phyloP scores from a whole-genome alignment of 176 grass and related monocot species.

The Juncus effusus region DNA sequence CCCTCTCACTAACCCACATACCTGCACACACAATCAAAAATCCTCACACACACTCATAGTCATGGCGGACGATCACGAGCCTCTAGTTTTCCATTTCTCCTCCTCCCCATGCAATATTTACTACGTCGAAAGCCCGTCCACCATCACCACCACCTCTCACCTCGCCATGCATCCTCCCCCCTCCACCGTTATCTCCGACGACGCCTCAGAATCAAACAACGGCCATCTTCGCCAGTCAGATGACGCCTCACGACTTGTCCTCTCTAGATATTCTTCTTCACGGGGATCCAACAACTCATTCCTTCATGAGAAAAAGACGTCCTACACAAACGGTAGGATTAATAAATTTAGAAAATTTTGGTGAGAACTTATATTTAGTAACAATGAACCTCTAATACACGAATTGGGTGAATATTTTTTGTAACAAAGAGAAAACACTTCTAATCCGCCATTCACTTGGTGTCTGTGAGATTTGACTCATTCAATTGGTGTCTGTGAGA shows the following conservation, averaged over 20 bases:
- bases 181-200: slow-evolving; percentile 54
- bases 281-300: slow-evolving; percentile 83
- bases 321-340: background rate
- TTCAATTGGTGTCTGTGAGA: too few species aligned
- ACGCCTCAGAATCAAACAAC: slow-evolving; percentile 3
- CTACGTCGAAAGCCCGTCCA: slow-evolving; percentile 92
- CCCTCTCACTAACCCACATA: background rate
- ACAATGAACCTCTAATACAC: too few species aligned
- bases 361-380: too few species aligned
- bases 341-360: background rate
- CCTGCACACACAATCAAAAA: background rate
- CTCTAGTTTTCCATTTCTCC: slow-evolving; percentile 53
- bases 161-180: slow-evolving; percentile 54
- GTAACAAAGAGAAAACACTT: too few species aligned
- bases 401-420: too few species aligned
- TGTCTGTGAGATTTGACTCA: too few species aligned
- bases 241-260: slow-evolving; percentile 48
- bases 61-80: slow-evolving; percentile 45
- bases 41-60: background rate
- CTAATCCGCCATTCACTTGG: too few species aligned
- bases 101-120: slow-evolving; percentile 56
- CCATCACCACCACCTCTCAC: slow-evolving; percentile 70
- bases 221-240: slow-evolving; percentile 6
- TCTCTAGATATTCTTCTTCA: slow-evolving; percentile 90
- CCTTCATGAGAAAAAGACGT: slow-evolving; percentile 49